Base-by-base conservation (phyloP, 2,329 filamentous ascomycete species). In the Fusarium multiceps region DNA sequence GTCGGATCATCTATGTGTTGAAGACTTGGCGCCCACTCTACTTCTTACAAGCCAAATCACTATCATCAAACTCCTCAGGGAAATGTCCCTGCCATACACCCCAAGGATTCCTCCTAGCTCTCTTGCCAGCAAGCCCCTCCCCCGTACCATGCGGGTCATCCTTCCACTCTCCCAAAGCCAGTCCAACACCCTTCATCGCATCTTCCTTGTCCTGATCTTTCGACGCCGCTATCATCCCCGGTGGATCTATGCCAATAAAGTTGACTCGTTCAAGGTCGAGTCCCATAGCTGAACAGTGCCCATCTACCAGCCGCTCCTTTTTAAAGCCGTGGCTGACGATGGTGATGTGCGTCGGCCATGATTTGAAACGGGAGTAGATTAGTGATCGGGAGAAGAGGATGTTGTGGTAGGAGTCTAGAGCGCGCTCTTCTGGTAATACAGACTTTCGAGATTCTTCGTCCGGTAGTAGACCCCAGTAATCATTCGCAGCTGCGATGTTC, bases 351-450 rank as follows among this genome's bases (percentile, higher is more conserved):
- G 56, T 53, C 0, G 91, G 91, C 84, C 90, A 93, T 12, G 34
- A 34, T 9, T 77, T 72, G 3, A 81, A 80, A 13, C 71, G 73
- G 40, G 76, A 66, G 66, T 81, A 80, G 74, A 88, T 89, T 37
- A 80, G 76, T 18, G 83, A 72, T 4, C 97, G 82, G 14, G 91
- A 91, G 77, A 94, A 94, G 18, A 97, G 80, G 7, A 97, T 81
- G 76, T 97, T 97, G 76, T 94, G 90, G 75, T 93, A 95, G 3
- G 92, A 95, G 79, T 98, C 94, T 2, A 95, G 89, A 0, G 94
- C 93, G 57, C 87, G 85, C 11, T 90, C 86, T 76, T 97, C 94
- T 4, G 88, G 75, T 1, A 88, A 76, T 20, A 93, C 81, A 10
- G 56, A 63, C 21, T 60, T 18, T 2, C 23, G n/a, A 2, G 57